Base-by-base conservation (phyloP, 805 yeast species). In the Metschnikowia cerradonensis region DNA sequence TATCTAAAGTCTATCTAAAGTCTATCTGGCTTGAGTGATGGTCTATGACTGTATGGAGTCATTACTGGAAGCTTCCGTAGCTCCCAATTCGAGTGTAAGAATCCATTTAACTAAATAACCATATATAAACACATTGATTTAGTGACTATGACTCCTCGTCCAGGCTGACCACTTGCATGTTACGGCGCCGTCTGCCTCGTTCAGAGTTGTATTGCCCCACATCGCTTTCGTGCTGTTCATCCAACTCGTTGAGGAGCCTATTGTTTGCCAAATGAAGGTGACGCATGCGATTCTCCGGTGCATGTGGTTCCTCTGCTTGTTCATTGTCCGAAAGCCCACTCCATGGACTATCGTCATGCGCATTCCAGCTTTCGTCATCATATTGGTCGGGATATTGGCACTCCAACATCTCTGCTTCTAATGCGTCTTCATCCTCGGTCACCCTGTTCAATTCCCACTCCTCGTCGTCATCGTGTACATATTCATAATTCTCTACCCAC, bases 171-270 rank as follows among this genome's bases (percentile, higher is more conserved):
- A 51, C 44, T 19, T 50, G 41, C 11, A 32, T 42, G 4, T 45
- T 38, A 13, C 52, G 31, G 33, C 42, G 48, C 17, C 36, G 22
- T 20, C 38, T 38, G 7, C 42, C 17, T 6, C 38, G 31, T 17
- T 44, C 37, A 4, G 22, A 6, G 7, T 43, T 30, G 48, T 52
- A 54, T 40, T 39, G 48, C 6, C 40, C 45, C 38, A 52, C 54
- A 23, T 54, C 59, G 32, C 38, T 38, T 33, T 45, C 47, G 39
- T 56, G 60, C 20, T 47, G 35, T 22, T 41, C 38, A 20, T 52
- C 23, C 20, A 36, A 20, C 19, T 47, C 42, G 31, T 31, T n/a
- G 14, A 20, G 35, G 23, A 36, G 48, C 5, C 8, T 23, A 10
- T 11, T 17, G 19, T 26, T 3, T 20, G 13, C 15, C 7, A 15